These are phyloP conservation scores for Phytophthora foliorum DNA, from an alignment of 352 stramenopile species.

Conservation along the genomic window DNA sequence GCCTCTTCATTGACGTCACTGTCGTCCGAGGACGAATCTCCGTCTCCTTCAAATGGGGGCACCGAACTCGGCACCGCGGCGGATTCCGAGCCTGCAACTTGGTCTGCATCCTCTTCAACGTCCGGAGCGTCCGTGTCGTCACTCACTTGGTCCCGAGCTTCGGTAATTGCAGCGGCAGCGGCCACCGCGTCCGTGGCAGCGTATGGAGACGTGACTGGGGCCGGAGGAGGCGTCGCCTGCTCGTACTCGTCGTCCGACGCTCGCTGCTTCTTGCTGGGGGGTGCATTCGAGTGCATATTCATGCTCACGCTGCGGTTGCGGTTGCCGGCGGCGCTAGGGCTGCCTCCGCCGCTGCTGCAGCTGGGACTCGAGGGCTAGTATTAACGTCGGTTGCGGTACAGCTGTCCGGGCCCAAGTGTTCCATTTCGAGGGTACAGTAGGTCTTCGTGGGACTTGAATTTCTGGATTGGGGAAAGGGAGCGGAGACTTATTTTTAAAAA, in stretches of 20 bases:
- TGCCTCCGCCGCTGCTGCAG: conserved; percentile 25
- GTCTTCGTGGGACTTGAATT: neutral
- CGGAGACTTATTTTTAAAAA: too few relatives aligned
- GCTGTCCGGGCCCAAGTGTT: conserved; percentile 37
- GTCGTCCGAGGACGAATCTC: conserved; percentile 41
- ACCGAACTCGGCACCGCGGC: conserved; percentile 14
- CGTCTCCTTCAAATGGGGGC: conserved; percentile 29
- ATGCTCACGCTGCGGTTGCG: conserved; percentile 79
- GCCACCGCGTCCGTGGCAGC: conserved; percentile 14
- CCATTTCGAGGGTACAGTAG: conserved; percentile 22
- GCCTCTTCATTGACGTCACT: conserved; percentile 74
- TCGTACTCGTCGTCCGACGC: conserved; percentile 83
- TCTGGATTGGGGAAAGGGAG: neutral
- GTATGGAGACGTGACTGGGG: conserved; percentile 19
- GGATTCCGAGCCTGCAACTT: conserved; percentile 10
- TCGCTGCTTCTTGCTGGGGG: conserved; percentile 84
- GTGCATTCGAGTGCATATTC: conserved; percentile 62
- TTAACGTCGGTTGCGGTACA: conserved; percentile 37
- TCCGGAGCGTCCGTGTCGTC: conserved; percentile 35
- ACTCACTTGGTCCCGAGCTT: conserved; percentile 35
- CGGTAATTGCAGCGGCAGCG: conserved; percentile 10
- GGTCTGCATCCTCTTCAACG: conserved; percentile 30
- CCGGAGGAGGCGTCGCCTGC: conserved; percentile 33
- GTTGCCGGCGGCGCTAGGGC: conserved; percentile 35
- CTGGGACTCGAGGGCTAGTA: conserved; percentile 32